phyloP scores from a whole-genome alignment of 495 filamentous ascomycete species.

The Cercophora newfieldiana region DNA sequence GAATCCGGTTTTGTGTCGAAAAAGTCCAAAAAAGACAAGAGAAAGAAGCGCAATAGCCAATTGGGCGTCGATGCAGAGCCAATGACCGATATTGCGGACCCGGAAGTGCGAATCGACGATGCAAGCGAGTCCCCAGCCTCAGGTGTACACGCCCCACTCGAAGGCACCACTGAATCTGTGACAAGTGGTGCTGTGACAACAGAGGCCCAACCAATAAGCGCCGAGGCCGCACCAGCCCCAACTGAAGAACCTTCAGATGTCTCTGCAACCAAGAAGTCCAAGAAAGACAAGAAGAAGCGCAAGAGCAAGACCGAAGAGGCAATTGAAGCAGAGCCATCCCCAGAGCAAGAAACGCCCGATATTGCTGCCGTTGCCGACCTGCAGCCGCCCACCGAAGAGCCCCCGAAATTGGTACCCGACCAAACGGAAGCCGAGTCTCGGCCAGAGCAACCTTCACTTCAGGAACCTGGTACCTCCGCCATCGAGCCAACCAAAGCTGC shows the following conservation, averaged over 20 bases:
- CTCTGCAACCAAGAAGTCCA: conserved; percentile 16
- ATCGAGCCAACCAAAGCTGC: conserved; percentile 8
- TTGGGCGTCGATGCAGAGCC: conserved; percentile 23
- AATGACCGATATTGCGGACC: conserved; percentile 7
- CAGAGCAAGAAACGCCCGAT: background rate
- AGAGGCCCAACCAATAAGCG: conserved; percentile 26
- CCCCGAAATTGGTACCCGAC: background rate
- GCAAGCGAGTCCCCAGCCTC: conserved; percentile 9
- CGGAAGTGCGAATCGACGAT: conserved; percentile 15
- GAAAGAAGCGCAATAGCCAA: conserved; percentile 31
- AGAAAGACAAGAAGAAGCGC: conserved; percentile 32
- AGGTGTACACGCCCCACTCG: conserved; percentile 22
- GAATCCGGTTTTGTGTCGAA: conserved; percentile 19
- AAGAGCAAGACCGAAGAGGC: conserved; percentile 18
- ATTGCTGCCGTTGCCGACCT: background rate
- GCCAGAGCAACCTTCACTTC: background rate
- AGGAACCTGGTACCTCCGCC: background rate
- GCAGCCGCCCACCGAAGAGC: background rate
- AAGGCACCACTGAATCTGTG: conserved; percentile 28
- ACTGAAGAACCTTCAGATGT: conserved; percentile 12
- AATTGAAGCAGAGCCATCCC: background rate
- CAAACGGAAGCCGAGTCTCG: conserved; percentile 4
- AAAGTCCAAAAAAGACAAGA: conserved; percentile 42
- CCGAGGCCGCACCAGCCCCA: conserved; percentile 13
- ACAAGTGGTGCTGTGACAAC: conserved; percentile 29